Evolutionary conservation across 2,329 filamentous ascomycete genomes (phyloP).

Genomic region (Xylaria sp.): DNA sequence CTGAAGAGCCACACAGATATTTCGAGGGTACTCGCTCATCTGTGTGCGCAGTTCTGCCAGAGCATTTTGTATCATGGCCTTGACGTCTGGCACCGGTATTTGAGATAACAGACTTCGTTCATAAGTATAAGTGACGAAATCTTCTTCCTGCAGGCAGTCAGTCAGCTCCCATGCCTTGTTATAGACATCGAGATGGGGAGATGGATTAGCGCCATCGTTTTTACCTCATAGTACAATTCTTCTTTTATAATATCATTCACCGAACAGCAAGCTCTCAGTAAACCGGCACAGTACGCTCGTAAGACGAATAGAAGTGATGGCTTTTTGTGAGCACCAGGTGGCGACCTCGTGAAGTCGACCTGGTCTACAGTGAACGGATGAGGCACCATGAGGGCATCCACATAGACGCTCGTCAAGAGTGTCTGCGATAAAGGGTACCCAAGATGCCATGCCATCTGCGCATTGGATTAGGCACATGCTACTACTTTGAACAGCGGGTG

Average conservation of each 20-base stretch:
- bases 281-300: constrained; percentile 76
- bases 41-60: constrained; percentile 35
- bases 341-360: constrained; percentile 54
- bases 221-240: constrained; percentile 88
- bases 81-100: constrained; percentile 53
- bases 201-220: constrained; percentile 15
- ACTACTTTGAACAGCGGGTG: not conserved
- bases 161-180: not conserved
- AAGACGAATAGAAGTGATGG: constrained; percentile 59
- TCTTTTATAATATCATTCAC: constrained; percentile 71
- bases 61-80: constrained; percentile 43
- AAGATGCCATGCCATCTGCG: constrained; percentile 88
- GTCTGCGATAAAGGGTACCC: constrained; percentile 96
- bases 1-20: constrained; percentile 52
- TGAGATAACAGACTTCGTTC: constrained; percentile 68
- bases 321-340: constrained; percentile 27
- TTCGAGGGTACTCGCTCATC: constrained; percentile 26
- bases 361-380: constrained; percentile 58
- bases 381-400: constrained; percentile 75
- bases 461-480: constrained; percentile 6
- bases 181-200: not conserved
- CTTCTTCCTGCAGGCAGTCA: constrained; percentile 65
- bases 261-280: constrained; percentile 76
- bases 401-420: constrained; percentile 84
- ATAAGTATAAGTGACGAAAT: constrained; percentile 91